These are phyloP conservation scores for Lecanicillium sp. DNA, from an alignment of 2,329 filamentous ascomycete genomes.

Conservation along the genomic window DNA sequence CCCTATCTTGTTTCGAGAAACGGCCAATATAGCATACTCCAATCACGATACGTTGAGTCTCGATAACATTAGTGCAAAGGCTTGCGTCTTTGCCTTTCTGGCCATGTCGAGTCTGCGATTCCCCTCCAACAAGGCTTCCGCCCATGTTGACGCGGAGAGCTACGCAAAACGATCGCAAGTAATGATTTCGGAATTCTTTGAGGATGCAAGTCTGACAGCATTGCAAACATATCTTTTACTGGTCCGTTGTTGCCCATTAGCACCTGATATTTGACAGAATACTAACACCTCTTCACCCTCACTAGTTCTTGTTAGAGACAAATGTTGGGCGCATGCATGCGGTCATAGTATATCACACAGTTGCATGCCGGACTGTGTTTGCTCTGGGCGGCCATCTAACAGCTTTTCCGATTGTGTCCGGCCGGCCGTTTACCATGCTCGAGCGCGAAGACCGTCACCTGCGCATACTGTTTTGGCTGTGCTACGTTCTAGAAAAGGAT, in stretches of 20 bases:
- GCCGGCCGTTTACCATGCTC: conserved; percentile 10
- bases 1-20: conserved; percentile 34
- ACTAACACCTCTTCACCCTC: background rate
- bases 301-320: conserved; percentile 33
- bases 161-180: conserved; percentile 32
- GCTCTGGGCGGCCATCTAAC: conserved; percentile 38
- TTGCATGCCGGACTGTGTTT: conserved; percentile 40
- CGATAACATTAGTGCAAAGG: conserved; percentile 28
- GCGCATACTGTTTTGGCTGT: conserved; percentile 44
- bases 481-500: conserved; percentile 49
- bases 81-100: conserved; percentile 42
- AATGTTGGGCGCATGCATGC: conserved; percentile 38
- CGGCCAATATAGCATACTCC: conserved; percentile 36
- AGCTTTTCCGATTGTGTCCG: conserved; percentile 8
- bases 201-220: conserved; percentile 33
- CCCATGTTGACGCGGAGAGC: conserved; percentile 28
- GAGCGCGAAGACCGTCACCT: conserved; percentile 25
- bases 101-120: conserved; percentile 22
- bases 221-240: conserved; percentile 40
- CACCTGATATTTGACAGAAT: too few species aligned
- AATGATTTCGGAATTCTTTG: conserved; percentile 32
- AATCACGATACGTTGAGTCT: conserved; percentile 10
- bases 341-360: conserved; percentile 33
- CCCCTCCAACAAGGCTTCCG: conserved; percentile 10
- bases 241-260: conserved; percentile 25